Evolutionary conservation across 139 green algal genomes (phyloP), one percentile per base, ranked within the genome.

Genomic region (Nannochloris sp.): DNA sequence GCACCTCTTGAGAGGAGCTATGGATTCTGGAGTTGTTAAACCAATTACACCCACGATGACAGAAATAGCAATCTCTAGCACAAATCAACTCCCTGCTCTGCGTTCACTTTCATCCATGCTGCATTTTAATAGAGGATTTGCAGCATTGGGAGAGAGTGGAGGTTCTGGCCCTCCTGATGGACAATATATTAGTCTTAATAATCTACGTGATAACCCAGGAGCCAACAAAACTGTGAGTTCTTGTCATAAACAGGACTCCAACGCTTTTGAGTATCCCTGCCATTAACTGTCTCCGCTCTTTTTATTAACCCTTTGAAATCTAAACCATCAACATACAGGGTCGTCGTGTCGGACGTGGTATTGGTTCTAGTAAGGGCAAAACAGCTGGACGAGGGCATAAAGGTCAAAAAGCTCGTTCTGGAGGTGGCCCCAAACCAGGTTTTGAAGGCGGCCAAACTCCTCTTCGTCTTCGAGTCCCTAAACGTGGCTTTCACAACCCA

Each of bases 381-480:
- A 93, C 87, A 2, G 73, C 79, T 4, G 85, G 84, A 13, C 32
- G 82, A 8, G 87, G 86, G 12, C 84, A 92, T 67, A 92, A 93
- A 61, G 86, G 86, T 4, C 83, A 93, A 60, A 90, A 90, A 31
- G 74, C 87, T 27, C 74, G 86, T 9, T 61, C 70, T 65, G 81
- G 79, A 67, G 37, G 19, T 57, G 37, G 9, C 10, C 72, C 75
- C 2, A 79, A 75, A 68, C 35, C 80, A 1, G 87, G 87, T 0
- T 93, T 93, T 71, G 86, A 93, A 65, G 87, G 87, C 29, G 87
- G 87, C 3, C 84, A 92, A 72, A 93, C 82, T 35, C 87, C 87
- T n/a, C 67, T 92, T 54, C 54, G 76, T 6, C 48, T 81, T 34
- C 71, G 78, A 9, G 27, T 87, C 13, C 81, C 83, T 8, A 88